Evolutionary conservation across 164 flowering plant genomes (phyloP).

Genomic region (Umbilicus rupestris): DNA sequence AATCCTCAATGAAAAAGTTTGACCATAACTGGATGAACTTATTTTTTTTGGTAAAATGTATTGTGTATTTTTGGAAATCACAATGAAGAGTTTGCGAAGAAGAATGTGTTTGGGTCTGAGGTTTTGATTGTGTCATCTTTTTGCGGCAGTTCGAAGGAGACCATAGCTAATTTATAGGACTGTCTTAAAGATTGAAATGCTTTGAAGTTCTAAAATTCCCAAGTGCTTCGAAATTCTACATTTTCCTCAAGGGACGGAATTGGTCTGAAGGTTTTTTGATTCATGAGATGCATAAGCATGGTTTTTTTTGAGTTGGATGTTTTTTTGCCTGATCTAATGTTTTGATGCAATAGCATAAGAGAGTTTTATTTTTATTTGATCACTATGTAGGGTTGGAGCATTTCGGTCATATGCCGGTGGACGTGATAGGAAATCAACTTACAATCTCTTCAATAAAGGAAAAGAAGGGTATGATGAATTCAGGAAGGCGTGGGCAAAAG

Average conservation of each 20-base stretch:
- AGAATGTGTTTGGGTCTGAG: not conserved
- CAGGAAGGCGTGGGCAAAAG: slow-evolving; percentile 55
- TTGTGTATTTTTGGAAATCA: too few species aligned
- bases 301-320: not conserved
- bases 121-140: not conserved
- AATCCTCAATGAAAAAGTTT: slow-evolving; percentile 11
- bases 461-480: slow-evolving; percentile 53
- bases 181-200: too few species aligned
- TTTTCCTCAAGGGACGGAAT: too few species aligned
- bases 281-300: too few species aligned
- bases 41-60: too few species aligned
- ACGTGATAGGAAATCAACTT: slow-evolving; percentile 27
- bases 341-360: not conserved
- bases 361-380: not conserved
- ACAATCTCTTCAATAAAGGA: slow-evolving; percentile 68
- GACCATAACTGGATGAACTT: too few species aligned
- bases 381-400: slow-evolving; percentile 21
- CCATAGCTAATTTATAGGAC: too few species aligned
- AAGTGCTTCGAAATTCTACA: too few species aligned
- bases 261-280: too few species aligned
- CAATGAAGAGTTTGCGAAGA: not conserved
- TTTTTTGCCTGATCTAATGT: not conserved
- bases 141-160: too few species aligned
- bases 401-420: slow-evolving; percentile 52
- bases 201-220: too few species aligned